Percentiles rank a stretch among this genome's conserved stretches.
phyloP scores from a whole-genome alignment of 1,284 basidiomycete genomes.

The Pterulicium gracile region DNA sequence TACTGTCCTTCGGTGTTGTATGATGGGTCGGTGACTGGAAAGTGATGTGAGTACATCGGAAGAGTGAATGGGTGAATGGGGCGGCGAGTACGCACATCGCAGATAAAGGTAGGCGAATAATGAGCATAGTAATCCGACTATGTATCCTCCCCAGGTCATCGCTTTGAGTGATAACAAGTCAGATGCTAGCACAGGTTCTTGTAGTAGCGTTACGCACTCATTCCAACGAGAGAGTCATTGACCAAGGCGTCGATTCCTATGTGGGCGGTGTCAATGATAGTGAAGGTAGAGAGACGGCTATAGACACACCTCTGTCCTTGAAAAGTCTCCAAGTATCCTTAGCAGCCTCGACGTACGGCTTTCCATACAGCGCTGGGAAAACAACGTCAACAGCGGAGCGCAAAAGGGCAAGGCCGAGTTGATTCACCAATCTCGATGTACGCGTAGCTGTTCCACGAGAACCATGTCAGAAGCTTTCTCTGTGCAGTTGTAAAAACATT shows the following conservation, averaged over 20 bases:
- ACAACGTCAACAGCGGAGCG: background rate
- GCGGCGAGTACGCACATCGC: slow-evolving; percentile 36
- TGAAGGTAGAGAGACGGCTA: background rate
- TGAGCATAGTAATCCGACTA: slow-evolving; percentile 66
- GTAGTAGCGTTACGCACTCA: slow-evolving; percentile 39
- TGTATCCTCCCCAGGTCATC: slow-evolving; percentile 68
- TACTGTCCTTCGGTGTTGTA: slow-evolving; percentile 70
- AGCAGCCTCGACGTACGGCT: slow-evolving; percentile 77
- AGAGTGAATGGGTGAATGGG: slow-evolving; percentile 7
- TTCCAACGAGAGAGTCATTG: slow-evolving; percentile 80
- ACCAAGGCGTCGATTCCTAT: slow-evolving; percentile 70
- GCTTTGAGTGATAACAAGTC: slow-evolving; percentile 23
- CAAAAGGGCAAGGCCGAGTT: slow-evolving; percentile 10
- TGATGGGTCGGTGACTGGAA: slow-evolving; percentile 52
- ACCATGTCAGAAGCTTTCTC: slow-evolving; percentile 1
- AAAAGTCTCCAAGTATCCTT: slow-evolving; percentile 87
- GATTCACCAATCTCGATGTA: slow-evolving; percentile 79
- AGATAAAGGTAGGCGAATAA: slow-evolving; percentile 80
- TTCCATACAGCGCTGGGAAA: slow-evolving; percentile 68
- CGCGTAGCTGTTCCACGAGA: slow-evolving; percentile 62
- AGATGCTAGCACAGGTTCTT: slow-evolving; percentile 5
- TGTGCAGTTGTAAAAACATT: slow-evolving; percentile 4
- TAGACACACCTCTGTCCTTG: slow-evolving; percentile 58
- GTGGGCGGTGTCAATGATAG: background rate
- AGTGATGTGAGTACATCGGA: slow-evolving; percentile 10